Evolutionary conservation across 2,329 filamentous ascomycete species (phyloP).

Genomic region (Aschersonia sp.): DNA sequence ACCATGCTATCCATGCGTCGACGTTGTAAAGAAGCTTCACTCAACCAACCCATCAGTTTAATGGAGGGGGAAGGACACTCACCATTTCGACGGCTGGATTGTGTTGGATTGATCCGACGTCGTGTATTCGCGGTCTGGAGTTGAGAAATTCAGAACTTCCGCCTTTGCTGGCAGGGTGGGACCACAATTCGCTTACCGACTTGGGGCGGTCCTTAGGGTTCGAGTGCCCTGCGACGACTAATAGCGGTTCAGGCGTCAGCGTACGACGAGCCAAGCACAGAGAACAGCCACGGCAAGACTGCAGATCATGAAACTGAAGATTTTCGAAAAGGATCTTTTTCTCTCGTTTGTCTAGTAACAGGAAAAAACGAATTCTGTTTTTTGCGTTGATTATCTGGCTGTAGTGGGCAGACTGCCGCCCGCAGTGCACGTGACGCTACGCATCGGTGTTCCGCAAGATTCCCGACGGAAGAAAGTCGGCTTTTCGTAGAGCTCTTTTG

Average conservation of each 20-base stretch:
- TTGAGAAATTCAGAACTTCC: conserved; percentile 39
- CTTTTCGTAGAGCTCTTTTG: neutral
- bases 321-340: no score
- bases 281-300: no score
- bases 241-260: no score
- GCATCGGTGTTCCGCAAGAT: neutral
- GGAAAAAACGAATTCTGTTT: no score
- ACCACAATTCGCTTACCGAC: conserved; percentile 30
- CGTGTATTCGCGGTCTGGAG: conserved; percentile 11
- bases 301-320: no score
- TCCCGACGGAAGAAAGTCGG: neutral
- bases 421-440: neutral
- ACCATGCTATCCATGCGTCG: no score
- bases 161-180: conserved; percentile 20
- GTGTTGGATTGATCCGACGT: neutral
- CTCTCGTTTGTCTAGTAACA: no score
- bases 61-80: neutral
- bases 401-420: neutral
- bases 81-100: neutral
- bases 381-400: no score
- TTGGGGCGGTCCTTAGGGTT: conserved; percentile 24
- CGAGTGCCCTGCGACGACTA: conserved; percentile 18
- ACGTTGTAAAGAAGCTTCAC: neutral
- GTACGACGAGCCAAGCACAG: no score
- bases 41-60: neutral